Evolutionary conservation across 495 filamentous ascomycete species (phyloP), one percentile per base, ranked within the genome.

Genomic region (Astrothelium macrocarpum): DNA sequence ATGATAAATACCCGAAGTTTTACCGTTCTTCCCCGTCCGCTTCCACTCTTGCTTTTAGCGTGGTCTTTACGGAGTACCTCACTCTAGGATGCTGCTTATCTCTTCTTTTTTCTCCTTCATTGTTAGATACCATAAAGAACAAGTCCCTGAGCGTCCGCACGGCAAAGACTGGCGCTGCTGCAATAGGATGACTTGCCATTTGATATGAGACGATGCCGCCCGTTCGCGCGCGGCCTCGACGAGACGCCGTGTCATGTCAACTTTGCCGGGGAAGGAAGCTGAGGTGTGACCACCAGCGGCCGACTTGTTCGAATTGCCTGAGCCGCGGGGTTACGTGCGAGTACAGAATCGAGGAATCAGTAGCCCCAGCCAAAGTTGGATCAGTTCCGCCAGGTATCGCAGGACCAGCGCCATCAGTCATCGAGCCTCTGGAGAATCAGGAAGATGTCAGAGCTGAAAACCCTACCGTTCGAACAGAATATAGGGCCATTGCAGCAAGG

Each of bases 61-160:
- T n/a, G n/a, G n/a, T n/a, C n/a, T n/a, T n/a, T n/a, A n/a, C n/a
- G n/a, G n/a, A n/a, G n/a, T 28, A 64, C 65, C 10, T 61, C 67
- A 26, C 62, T 73, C 32, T 72, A 72, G 43, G 43, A 49, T 20
- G 43, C 9, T 5, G 3, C 18, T 20, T 20, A 49, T 49, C 10
- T 20, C 43, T 49, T 49, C 9, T 20, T 49, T 4, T 49, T 49
- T 49, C 18, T 49, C 43, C 43, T 49, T 49, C 36, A 39, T 49
- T 18, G n/a, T 20, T 39, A 39, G 14, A 39, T 10, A 49, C 36
- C 43, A 20, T 49, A 20, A 49, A 49, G 3, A 49, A 39, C n/a
- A 49, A 49, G 43, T 20, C 43, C 9, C 10, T 20, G n/a, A 49
- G 43, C 43, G 43, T 18, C 43, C 43, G 43, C 43, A 20, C 43